Percentiles rank a stretch among this genome's conserved stretches.
Evolutionary conservation across 805 yeast genomes (phyloP).

Genomic region (Lipomyces lipofer): DNA sequence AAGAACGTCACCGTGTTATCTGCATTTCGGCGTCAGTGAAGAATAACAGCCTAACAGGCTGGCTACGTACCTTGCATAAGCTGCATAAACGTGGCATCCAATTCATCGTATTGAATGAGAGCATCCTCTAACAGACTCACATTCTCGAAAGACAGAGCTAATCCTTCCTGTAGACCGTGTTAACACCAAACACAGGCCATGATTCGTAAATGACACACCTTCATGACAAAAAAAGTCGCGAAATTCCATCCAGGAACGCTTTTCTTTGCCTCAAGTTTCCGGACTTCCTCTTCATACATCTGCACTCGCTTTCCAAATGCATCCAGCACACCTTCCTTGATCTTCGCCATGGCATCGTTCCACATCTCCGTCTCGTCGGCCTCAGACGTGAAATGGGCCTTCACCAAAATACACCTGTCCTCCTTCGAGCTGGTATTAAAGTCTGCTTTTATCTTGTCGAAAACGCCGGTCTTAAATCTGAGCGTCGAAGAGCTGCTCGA

Average conservation of each 20-base stretch:
- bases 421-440: constrained; percentile 45
- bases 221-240: constrained; percentile 47
- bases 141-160: constrained; percentile 55
- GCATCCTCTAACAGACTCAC: constrained; percentile 65
- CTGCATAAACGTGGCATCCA: constrained; percentile 42
- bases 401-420: constrained; percentile 40
- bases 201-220: constrained; percentile 22
- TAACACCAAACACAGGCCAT: background rate
- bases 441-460: constrained; percentile 57
- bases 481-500: constrained; percentile 36
- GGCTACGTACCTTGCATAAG: constrained; percentile 19
- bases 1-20: constrained; percentile 38
- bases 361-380: constrained; percentile 52
- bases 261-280: constrained; percentile 42
- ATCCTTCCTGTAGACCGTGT: constrained; percentile 41
- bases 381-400: constrained; percentile 21
- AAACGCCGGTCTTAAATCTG: constrained; percentile 49
- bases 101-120: constrained; percentile 50
- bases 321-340: constrained; percentile 53
- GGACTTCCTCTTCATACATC: constrained; percentile 45
- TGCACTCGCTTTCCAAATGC: constrained; percentile 55
- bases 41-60: too few species aligned
- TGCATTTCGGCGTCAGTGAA: constrained; percentile 3
- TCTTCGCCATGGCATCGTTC: constrained; percentile 46
- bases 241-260: constrained; percentile 48